These are phyloP conservation scores for Pleoardoris graminearum DNA, from an alignment of 2,329 filamentous ascomycete genomes.

Conservation along the genomic window DNA sequence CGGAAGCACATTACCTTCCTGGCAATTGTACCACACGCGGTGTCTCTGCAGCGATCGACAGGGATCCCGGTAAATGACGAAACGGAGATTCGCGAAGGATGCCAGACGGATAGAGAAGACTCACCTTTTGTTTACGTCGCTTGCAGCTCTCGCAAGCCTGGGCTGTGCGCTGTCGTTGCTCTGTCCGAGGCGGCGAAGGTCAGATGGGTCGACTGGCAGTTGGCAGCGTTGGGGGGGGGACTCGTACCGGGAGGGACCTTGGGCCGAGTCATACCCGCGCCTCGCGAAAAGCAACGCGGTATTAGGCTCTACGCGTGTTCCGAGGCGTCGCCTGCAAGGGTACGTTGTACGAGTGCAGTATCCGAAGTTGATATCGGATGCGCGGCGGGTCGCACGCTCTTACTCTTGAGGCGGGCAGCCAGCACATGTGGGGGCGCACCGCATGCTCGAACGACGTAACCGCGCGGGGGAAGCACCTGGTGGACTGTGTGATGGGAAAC, in stretches of 20 bases:
- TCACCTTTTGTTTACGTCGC: constrained; percentile 68
- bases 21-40: neutral
- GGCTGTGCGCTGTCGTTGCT: constrained; percentile 65
- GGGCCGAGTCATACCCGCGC: constrained; percentile 37
- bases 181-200: constrained; percentile 56
- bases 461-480: too few species aligned
- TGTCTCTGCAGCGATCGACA: neutral
- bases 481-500: neutral
- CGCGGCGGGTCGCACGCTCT: neutral
- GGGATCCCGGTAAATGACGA: neutral
- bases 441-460: neutral
- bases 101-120: constrained; percentile 23
- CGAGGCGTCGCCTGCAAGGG: constrained; percentile 20
- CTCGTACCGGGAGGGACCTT: constrained; percentile 40
- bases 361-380: constrained; percentile 1
- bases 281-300: constrained; percentile 13
- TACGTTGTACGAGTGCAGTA: constrained; percentile 5
- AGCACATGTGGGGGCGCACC: neutral
- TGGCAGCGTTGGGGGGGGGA: constrained; percentile 5
- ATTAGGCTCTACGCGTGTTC: constrained; percentile 26
- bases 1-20: too few species aligned
- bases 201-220: constrained; percentile 17
- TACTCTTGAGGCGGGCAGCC: neutral
- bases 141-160: constrained; percentile 69
- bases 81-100: neutral